Evolutionary conservation across 108 stramenopile genomes (phyloP).

Genomic region (Skeletonema menzelii): DNA sequence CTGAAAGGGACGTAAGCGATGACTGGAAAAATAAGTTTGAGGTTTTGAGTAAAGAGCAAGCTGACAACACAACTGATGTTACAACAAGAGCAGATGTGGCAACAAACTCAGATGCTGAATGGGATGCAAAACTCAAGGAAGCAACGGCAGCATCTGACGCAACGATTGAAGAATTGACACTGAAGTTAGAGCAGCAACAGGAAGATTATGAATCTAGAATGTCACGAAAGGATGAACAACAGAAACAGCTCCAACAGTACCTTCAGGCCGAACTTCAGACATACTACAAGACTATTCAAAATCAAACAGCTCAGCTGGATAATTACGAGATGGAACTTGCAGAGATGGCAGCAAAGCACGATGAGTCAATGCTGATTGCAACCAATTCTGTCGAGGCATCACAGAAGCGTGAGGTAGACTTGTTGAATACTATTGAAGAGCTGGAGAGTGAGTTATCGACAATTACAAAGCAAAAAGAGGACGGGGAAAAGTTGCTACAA

Average conservation of each 20-base stretch:
- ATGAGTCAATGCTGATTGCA: constrained; percentile 41
- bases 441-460: constrained; percentile 27
- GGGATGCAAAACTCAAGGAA: constrained; percentile 8
- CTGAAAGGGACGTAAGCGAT: constrained; percentile 4
- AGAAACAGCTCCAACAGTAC: constrained; percentile 23
- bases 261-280: constrained; percentile 20
- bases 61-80: not conserved
- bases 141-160: not conserved
- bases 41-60: not conserved
- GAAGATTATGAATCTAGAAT: not conserved
- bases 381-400: constrained; percentile 40
- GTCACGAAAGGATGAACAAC: constrained; percentile 11
- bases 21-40: constrained; percentile 23
- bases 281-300: constrained; percentile 37
- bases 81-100: not conserved
- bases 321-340: constrained; percentile 7
- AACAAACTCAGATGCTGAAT: constrained; percentile 6
- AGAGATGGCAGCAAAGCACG: constrained; percentile 4
- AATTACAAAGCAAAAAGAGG: not conserved
- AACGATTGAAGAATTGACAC: constrained; percentile 11
- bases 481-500: not conserved
- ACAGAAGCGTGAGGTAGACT: constrained; percentile 17
- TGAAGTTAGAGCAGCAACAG: not conserved
- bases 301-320: constrained; percentile 11
- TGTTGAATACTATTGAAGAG: constrained; percentile 31